Evolutionary conservation across 192 early-diverging fungal species (phyloP).

Genomic region (Backusella sp.): DNA sequence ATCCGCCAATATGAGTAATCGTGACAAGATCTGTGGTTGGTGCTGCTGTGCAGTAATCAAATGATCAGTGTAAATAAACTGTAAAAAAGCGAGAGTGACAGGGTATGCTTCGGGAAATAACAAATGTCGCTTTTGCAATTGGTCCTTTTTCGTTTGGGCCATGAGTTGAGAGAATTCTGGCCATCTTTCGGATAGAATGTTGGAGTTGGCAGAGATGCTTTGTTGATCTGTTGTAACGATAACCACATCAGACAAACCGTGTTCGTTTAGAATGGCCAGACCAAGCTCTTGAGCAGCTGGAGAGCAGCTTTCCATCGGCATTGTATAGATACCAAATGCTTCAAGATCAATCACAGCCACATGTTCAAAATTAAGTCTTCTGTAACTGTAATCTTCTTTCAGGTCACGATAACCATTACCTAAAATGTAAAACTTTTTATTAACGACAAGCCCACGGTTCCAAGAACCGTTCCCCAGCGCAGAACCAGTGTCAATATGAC

Average conservation of each 20-base stretch:
- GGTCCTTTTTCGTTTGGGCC: not conserved
- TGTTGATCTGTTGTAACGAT: conserved; percentile 49
- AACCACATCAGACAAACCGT: conserved; percentile 53
- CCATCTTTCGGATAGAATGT: conserved; percentile 51
- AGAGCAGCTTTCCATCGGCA: conserved; percentile 46
- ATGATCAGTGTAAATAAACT: conserved; percentile 46
- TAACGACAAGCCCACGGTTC: conserved; percentile 70
- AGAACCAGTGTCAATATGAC: conserved; percentile 63
- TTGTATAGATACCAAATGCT: conserved; percentile 66
- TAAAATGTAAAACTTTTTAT: conserved; percentile 67
- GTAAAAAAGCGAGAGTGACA: conserved; percentile 36
- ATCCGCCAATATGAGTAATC: conserved; percentile 57
- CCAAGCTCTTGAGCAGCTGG: conserved; percentile 54
- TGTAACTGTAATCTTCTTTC: conserved; percentile 74
- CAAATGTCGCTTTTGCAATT: conserved; percentile 5
- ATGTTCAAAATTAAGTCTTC: conserved; percentile 78
- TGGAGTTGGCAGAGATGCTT: conserved; percentile 53
- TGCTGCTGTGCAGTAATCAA: conserved; percentile 63
- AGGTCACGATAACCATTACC: conserved; percentile 68
- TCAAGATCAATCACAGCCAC: conserved; percentile 67
- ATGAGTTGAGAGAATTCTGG: conserved; percentile 48
- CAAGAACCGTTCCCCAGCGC: conserved; percentile 70
- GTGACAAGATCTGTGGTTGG: conserved; percentile 61
- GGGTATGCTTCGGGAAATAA: conserved; percentile 31
- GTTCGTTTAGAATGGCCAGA: conserved; percentile 52